Evolutionary conservation across 2,329 filamentous ascomycete species (phyloP).

Genomic region (Fusarium mundagurra): DNA sequence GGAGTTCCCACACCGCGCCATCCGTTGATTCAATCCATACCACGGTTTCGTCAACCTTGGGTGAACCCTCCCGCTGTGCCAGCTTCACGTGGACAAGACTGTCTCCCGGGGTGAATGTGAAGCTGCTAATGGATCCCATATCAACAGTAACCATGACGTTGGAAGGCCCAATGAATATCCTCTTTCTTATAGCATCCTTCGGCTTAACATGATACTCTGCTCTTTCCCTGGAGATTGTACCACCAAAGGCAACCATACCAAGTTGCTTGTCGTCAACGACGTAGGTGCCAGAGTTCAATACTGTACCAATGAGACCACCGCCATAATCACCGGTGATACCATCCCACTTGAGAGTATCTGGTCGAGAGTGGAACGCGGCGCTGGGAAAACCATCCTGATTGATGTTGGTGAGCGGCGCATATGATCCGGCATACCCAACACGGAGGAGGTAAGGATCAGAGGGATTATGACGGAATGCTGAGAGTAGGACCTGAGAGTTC

Average conservation of each 20-base stretch:
- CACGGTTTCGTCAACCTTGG: slow-evolving; percentile 43
- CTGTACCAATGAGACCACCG: slow-evolving; percentile 61
- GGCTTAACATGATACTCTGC: slow-evolving; percentile 50
- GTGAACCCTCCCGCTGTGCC: slow-evolving; percentile 43
- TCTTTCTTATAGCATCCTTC: slow-evolving; percentile 57
- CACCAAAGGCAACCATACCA: slow-evolving; percentile 62
- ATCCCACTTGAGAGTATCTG: slow-evolving; percentile 66
- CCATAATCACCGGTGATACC: slow-evolving; percentile 68
- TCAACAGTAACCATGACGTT: slow-evolving; percentile 54
- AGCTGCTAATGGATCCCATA: slow-evolving; percentile 53
- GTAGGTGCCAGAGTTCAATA: slow-evolving; percentile 61
- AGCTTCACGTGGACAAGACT: slow-evolving; percentile 38
- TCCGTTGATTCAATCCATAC: slow-evolving; percentile 50
- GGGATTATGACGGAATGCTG: slow-evolving; percentile 58
- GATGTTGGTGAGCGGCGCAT: slow-evolving; percentile 65
- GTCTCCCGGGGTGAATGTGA: slow-evolving; percentile 43
- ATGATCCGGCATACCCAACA: slow-evolving; percentile 64
- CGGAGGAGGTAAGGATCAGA: slow-evolving; percentile 61
- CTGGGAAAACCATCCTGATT: slow-evolving; percentile 63
- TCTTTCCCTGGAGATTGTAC: slow-evolving; percentile 46
- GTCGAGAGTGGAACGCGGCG: slow-evolving; percentile 66
- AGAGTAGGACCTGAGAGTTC: slow-evolving; percentile 65
- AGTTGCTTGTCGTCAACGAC: slow-evolving; percentile 56
- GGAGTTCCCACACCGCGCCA: slow-evolving; percentile 1
- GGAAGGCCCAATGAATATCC: slow-evolving; percentile 59